Base-by-base conservation (phyloP, 306 rosid genomes). In the Biancaea sappan region DNA sequence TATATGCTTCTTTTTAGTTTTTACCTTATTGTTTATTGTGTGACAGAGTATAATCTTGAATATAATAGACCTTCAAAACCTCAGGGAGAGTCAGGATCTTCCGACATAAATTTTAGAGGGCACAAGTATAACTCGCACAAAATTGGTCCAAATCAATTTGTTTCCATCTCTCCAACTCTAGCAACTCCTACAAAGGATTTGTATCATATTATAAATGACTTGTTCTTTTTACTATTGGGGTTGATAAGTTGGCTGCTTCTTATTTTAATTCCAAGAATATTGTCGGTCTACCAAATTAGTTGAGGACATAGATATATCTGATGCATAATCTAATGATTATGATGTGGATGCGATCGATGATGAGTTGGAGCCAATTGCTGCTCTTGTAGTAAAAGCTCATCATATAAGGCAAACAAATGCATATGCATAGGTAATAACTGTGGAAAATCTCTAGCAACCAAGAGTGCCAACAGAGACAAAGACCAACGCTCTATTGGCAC, bases 281-380 rank as follows among this genome's bases (percentile, higher is more conserved):
- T 90, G 97, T 6, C 79, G 82, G 64, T 94, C 99, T 37, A 70
- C 90, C 44, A 13, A 87, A 11, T 74, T 87, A 35, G 32, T 80
- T 6, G 99, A 92, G 76, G 97, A 92, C 80, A 94, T 94, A 97
- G 97, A 88, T 69, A 81, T 79, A 24, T 86, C 96, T 8, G 79
- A 71, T 34, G 0, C 69, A 18, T 95, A 90, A n/a, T 81, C 93
- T 18, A 95, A 89, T 32, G 79, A 80, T 24, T 76, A 88, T 32
- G 86, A 65, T 52, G 41, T 38, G 5, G 88, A 86, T 2, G 83
- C 64, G 24, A 69, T 57, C 1, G 88, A 81, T 35, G 92, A 85
- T 31, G 92, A 90, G 1, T 90, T 88, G 92, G 80, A 44, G 18
- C 80, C 91, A 2, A 70, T n/a, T 92, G 99, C 86, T 94, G 99